phyloP scores from a whole-genome alignment of 306 rosid species.

The peach (Prunus persica) region DNA sequence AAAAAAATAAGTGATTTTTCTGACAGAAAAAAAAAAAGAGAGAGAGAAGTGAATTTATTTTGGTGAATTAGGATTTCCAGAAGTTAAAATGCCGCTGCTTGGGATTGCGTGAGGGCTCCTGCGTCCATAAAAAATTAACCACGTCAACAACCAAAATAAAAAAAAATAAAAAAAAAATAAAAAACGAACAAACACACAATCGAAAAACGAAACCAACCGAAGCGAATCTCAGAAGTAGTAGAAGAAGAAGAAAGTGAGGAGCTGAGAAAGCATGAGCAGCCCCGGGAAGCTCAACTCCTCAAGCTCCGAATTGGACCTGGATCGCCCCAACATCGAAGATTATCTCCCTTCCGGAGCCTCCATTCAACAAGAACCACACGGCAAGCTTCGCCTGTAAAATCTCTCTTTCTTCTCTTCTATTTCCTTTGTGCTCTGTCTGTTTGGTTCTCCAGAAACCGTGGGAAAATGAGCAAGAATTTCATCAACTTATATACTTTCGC shows the following conservation, averaged over 20 bases:
- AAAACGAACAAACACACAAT: neutral
- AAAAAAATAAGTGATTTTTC: too few relatives aligned
- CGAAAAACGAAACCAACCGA: neutral
- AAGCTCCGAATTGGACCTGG: conserved; percentile 84
- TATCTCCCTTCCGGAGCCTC: conserved; percentile 83
- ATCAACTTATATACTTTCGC: conserved; percentile 10
- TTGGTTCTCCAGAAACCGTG: conserved; percentile 16
- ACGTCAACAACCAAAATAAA: neutral
- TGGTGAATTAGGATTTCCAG: too few relatives aligned
- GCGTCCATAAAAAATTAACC: neutral
- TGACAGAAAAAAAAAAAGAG: too few relatives aligned
- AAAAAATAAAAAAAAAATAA: neutral
- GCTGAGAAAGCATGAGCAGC: conserved; percentile 31
- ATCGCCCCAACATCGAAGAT: conserved; percentile 90
- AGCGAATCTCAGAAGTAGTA: neutral
- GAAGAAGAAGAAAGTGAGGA: neutral
- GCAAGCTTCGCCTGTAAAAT: conserved; percentile 71
- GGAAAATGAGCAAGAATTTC: neutral
- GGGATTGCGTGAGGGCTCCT: neutral
- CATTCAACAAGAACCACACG: conserved; percentile 82
- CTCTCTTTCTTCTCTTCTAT: neutral
- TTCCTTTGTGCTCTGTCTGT: neutral
- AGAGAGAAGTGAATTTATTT: neutral
- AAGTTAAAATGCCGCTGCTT: neutral
- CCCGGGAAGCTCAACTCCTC: conserved; percentile 48